phyloP scores from a whole-genome alignment of 1,284 basidiomycete species.

The Tilletia indica region DNA sequence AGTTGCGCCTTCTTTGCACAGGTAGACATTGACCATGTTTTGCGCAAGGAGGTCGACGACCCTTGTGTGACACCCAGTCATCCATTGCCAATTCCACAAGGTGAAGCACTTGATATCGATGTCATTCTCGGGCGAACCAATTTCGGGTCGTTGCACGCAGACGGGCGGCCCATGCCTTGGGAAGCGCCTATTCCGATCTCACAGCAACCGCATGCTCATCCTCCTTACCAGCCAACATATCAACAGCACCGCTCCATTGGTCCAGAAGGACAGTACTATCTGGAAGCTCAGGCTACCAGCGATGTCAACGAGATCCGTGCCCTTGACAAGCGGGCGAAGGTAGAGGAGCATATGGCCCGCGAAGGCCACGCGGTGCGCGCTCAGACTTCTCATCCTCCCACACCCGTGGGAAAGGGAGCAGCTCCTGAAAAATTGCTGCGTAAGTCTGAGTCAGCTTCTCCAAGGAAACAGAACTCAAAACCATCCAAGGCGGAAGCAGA shows the following conservation, averaged over 20 bases:
- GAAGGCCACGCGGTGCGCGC: not conserved
- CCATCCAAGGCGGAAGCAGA: not conserved
- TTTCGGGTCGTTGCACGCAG: constrained; percentile 38
- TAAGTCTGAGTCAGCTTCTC: no score
- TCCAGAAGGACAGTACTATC: constrained; percentile 42
- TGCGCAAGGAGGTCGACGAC: constrained; percentile 96
- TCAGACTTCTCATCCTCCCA: no score
- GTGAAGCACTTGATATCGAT: constrained; percentile 77
- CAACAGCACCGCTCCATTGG: constrained; percentile 50
- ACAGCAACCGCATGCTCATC: constrained; percentile 20
- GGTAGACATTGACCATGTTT: constrained; percentile 85
- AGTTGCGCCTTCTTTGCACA: constrained; percentile 88
- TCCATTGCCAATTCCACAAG: constrained; percentile 74
- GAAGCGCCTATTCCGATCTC: not conserved
- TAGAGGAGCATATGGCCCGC: constrained; percentile 2
- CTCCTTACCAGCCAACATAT: constrained; percentile 35
- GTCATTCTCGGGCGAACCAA: constrained; percentile 63
- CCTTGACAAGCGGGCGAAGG: constrained; percentile 40
- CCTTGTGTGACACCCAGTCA: constrained; percentile 92
- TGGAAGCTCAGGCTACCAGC: constrained; percentile 51
- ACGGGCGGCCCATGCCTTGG: constrained; percentile 28
- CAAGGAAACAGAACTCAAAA: no score
- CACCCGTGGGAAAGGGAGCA: not conserved
- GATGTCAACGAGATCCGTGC: constrained; percentile 50
- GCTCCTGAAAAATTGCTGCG: not conserved